Base-by-base conservation (phyloP, 1,284 basidiomycete species). In the Puccinia coronata region DNA sequence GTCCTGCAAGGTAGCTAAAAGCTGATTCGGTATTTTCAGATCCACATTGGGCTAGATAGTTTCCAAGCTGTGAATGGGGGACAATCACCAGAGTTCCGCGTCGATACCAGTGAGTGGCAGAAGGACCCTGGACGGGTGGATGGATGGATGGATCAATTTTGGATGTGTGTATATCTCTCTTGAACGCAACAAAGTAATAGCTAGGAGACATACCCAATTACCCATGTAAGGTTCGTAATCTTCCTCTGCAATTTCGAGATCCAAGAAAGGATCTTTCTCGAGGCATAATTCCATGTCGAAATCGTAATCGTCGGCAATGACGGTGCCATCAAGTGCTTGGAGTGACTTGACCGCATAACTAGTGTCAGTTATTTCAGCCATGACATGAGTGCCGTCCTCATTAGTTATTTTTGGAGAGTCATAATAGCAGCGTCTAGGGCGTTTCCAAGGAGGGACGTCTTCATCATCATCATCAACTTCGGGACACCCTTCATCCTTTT, bases 31-130 rank as follows among this genome's bases (percentile, higher is more conserved):
- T 61, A 39, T 25, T 61, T 8, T 34, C 31, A 1, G 34, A 61
- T 61, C 31, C 34, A 20, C 59, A 61, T 61, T 39, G 4, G 18
- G 59, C 28, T 34, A 61, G 34, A 61, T 61, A 61, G 9, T 61
- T 25, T 36, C n/a, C 59, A 6, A 61, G 28, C 9, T 20, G 6
- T 61, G n/a, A 20, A 20, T 61, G 59, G 8, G 59, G 59, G 23
- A 61, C 59, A 36, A 61, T 61, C 5, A 23, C 31, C 9, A 61
- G 31, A 36, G 59, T 34, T 61, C 31, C 18, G 36, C 59, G 59
- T 18, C 59, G 59, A 61, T 61, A 61, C 59, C 59, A 61, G 36
- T 61, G 59, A 34, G 59, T 61, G 59, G 34, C 59, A 36, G 59
- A 36, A 61, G 55, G 55, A n/a, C 59, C 59, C 59, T 61, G 59